A percentile compares a stretch with the other conserved stretches of the same genome.
phyloP scores from a whole-genome alignment of 2,329 filamentous ascomycete genomes.

The Stagonosporopsis cucurbitacearum region DNA sequence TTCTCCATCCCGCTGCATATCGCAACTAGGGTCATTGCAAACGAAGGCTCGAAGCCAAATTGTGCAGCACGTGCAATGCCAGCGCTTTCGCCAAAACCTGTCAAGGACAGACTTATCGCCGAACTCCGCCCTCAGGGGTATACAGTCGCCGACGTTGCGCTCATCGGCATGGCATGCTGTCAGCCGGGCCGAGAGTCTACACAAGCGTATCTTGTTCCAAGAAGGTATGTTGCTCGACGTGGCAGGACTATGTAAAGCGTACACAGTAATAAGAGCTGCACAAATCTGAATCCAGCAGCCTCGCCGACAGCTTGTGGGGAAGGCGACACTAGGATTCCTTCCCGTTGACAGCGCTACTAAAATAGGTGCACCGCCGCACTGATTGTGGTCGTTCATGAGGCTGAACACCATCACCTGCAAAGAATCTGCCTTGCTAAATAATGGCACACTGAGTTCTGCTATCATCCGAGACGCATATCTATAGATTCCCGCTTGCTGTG shows the following conservation, averaged over 20 bases:
- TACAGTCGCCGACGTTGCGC: not conserved
- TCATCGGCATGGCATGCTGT: no score
- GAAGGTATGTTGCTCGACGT: not conserved
- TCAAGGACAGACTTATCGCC: slow-evolving; percentile 4
- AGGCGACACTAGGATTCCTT: slow-evolving; percentile 16
- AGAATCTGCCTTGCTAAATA: slow-evolving; percentile 16
- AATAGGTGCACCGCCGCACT: slow-evolving; percentile 4
- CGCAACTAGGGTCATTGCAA: slow-evolving; percentile 1
- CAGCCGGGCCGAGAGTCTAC: not conserved
- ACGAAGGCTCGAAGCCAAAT: not conserved
- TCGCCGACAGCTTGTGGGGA: slow-evolving; percentile 8
- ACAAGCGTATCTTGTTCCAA: not conserved
- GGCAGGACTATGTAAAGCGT: slow-evolving; percentile 4
- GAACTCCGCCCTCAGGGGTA: slow-evolving; percentile 2
- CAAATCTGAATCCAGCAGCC: slow-evolving; percentile 1
- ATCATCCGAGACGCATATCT: not conserved
- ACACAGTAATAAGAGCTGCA: not conserved
- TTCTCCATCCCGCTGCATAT: slow-evolving; percentile 2
- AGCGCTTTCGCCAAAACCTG: slow-evolving; percentile 10
- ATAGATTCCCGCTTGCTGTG: not conserved
- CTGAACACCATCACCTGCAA: slow-evolving; percentile 2
- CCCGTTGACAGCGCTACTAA: slow-evolving; percentile 20
- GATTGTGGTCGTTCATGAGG: not conserved
- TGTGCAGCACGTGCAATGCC: slow-evolving; percentile 10
- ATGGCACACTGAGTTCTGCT: not conserved